Conservation (phyloP, 345 rosid genomes). For the Syzygium aqueum region DNA sequence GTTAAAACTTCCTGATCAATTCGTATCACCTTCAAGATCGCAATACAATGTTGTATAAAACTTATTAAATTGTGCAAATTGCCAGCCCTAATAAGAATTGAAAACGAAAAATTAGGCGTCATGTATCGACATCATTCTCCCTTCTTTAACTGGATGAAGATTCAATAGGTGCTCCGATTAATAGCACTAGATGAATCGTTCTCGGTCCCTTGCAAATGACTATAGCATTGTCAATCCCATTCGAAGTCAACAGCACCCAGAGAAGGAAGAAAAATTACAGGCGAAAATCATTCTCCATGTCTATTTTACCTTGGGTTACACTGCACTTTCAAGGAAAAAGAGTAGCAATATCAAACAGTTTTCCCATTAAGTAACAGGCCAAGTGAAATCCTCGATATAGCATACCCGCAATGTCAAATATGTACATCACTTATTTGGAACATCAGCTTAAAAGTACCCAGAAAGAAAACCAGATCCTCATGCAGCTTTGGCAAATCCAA, state of each 20-base stretch:
- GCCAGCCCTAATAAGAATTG: not conserved
- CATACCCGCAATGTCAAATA: not conserved
- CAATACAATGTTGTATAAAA: not conserved
- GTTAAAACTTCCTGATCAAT: not conserved
- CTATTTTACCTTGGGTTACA: not conserved
- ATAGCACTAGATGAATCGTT: not conserved
- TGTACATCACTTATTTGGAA: not conserved
- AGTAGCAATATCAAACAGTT: not conserved
- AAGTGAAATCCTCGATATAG: not conserved
- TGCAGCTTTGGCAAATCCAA: slow-evolving; percentile 82
- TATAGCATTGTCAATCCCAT: not conserved
- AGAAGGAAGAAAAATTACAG: not conserved
- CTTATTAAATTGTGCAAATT: not conserved
- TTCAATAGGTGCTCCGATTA: not conserved
- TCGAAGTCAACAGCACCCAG: not conserved
- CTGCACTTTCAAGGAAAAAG: not conserved
- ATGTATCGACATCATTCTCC: not conserved
- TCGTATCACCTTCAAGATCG: not conserved
- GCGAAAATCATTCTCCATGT: not conserved
- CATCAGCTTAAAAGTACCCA: not conserved
- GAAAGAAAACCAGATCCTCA: slow-evolving; percentile 9
- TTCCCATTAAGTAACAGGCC: not conserved
- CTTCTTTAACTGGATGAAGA: not conserved
- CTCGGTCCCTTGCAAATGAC: not conserved
- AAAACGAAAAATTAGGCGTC: not conserved